Conservation (phyloP, 768 basidiomycete genomes). For the Dacryopinax primogenitus region DNA sequence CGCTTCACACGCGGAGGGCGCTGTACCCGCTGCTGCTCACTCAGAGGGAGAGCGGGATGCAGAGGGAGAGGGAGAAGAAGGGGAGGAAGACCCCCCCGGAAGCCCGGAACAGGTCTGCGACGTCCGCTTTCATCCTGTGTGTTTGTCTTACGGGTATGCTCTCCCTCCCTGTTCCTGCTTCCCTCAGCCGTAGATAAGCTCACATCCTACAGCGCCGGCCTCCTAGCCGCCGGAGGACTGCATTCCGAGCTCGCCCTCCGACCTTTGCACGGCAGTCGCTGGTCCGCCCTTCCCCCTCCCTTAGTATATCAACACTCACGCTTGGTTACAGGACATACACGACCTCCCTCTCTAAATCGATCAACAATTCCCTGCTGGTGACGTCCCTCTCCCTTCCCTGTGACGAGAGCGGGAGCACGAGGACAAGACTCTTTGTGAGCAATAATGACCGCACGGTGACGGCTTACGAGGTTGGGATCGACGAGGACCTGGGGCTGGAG, state of each 20-base stretch:
- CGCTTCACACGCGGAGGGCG: conserved; percentile 36
- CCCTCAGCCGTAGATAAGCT: neutral
- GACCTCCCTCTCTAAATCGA: conserved; percentile 46
- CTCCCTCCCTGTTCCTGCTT: neutral
- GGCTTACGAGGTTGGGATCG: conserved; percentile 55
- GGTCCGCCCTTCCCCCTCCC: conserved; percentile 6
- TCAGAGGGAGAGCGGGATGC: neutral
- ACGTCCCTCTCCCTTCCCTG: conserved; percentile 48
- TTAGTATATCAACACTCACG: neutral
- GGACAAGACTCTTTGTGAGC: conserved; percentile 52
- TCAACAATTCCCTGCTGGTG: conserved; percentile 68
- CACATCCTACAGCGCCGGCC: conserved; percentile 11
- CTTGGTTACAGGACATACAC: conserved; percentile 37
- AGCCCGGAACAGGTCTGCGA: conserved; percentile 2
- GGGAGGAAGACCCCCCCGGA: too few species aligned
- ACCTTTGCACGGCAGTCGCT: neutral
- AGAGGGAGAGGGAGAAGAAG: too few species aligned
- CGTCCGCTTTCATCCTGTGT: neutral
- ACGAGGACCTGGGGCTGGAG: neutral
- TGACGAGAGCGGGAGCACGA: conserved; percentile 46
- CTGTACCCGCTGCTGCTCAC: too few species aligned
- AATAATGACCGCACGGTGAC: conserved; percentile 77
- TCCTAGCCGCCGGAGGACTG: conserved; percentile 20
- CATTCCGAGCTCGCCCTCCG: conserved; percentile 18
- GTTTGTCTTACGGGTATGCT: conserved; percentile 3